phyloP scores from a whole-genome alignment of 352 stramenopile genomes.

The Saprolegnia parasitica region DNA sequence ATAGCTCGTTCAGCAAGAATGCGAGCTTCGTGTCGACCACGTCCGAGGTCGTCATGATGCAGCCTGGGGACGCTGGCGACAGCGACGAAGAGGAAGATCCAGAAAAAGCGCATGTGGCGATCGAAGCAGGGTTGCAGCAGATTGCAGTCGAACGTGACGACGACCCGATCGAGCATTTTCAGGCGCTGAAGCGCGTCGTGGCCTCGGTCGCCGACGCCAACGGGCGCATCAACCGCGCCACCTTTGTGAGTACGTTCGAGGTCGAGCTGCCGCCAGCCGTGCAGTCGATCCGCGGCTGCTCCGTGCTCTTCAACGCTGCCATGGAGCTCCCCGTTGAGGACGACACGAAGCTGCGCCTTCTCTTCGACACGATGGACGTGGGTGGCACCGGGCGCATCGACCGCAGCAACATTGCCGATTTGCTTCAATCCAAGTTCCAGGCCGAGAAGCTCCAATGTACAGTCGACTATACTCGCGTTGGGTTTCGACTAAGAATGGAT shows the following conservation, averaged over 20 bases:
- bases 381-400: neutral
- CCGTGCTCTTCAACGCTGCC: constrained; percentile 1
- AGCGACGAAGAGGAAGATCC: neutral
- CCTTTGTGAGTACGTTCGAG: neutral
- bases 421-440: neutral
- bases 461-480: neutral
- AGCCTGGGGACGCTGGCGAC: neutral
- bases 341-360: constrained; percentile 8
- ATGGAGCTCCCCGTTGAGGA: constrained; percentile 1
- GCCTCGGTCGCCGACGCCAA: neutral
- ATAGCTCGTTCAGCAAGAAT: neutral
- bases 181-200: constrained; percentile 9
- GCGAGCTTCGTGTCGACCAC: neutral
- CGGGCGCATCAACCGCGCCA: neutral
- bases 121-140: neutral
- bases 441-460: constrained; percentile 9
- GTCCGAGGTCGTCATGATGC: neutral
- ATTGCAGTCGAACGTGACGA: neutral
- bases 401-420: neutral
- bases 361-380: constrained; percentile 15
- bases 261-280: neutral
- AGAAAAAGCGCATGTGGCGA: neutral
- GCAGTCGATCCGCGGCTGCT: neutral
- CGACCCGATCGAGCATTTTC: neutral
- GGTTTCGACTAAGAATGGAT: neutral